phyloP scores from a whole-genome alignment of 805 yeast species.

The Candida vaughaniae region DNA sequence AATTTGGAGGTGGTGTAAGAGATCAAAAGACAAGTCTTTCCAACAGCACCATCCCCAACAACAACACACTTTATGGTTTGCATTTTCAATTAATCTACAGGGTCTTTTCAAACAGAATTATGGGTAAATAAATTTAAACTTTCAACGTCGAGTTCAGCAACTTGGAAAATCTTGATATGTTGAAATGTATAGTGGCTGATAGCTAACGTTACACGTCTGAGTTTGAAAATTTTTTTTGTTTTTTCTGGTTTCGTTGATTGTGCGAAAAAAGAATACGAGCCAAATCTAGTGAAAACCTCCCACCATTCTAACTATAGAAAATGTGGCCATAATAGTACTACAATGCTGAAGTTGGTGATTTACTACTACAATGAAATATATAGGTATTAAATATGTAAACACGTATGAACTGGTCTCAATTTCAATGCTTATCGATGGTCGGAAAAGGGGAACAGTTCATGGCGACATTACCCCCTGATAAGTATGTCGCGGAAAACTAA shows the following conservation, averaged over 20 bases:
- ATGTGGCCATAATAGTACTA: too few relatives aligned
- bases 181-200: neutral
- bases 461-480: neutral
- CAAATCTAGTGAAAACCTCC: too few relatives aligned
- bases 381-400: too few relatives aligned
- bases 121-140: too few relatives aligned
- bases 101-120: too few relatives aligned
- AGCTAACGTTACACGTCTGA: neutral
- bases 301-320: too few relatives aligned
- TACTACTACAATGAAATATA: too few relatives aligned
- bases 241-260: neutral
- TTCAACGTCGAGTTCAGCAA: too few relatives aligned
- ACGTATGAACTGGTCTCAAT: neutral
- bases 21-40: slow-evolving; percentile 91
- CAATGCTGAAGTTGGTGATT: too few relatives aligned
- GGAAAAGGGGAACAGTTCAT: neutral
- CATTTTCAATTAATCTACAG: slow-evolving; percentile 30
- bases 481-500: too few relatives aligned
- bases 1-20: slow-evolving; percentile 96
- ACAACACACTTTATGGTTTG: slow-evolving; percentile 89
- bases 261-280: neutral
- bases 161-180: too few relatives aligned
- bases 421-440: neutral
- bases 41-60: slow-evolving; percentile 99
- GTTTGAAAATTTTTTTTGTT: slow-evolving; percentile 2